These are phyloP conservation scores for Monosporozyma siamensis DNA, from an alignment of 805 yeast species.

Conservation along the genomic window DNA sequence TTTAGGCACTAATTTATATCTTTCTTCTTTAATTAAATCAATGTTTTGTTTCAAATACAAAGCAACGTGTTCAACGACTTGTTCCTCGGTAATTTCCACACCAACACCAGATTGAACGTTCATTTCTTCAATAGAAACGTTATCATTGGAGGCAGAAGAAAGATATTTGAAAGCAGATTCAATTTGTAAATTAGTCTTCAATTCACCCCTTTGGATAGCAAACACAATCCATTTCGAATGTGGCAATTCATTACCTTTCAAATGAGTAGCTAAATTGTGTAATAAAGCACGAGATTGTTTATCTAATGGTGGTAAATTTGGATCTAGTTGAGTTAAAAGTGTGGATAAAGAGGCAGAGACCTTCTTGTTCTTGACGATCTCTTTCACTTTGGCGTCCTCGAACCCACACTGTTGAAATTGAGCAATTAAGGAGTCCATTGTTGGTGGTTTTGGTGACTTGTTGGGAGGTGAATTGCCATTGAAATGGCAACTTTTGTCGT, in stretches of 20 bases:
- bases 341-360: constrained; percentile 61
- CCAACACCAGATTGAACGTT: constrained; percentile 77
- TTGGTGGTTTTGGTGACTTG: constrained; percentile 9
- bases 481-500: background rate
- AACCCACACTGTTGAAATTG: constrained; percentile 45
- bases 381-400: constrained; percentile 64
- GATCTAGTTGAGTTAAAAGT: constrained; percentile 39
- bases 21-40: constrained; percentile 52
- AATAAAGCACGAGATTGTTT: constrained; percentile 55
- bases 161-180: constrained; percentile 73
- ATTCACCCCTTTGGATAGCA: constrained; percentile 54
- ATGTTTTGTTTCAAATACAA: constrained; percentile 52
- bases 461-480: background rate
- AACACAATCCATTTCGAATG: constrained; percentile 44
- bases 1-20: constrained; percentile 73
- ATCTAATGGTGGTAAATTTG: constrained; percentile 30
- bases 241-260: constrained; percentile 43
- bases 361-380: constrained; percentile 77
- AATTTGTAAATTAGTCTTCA: constrained; percentile 65
- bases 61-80: constrained; percentile 49
- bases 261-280: constrained; percentile 67
- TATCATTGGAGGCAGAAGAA: constrained; percentile 36
- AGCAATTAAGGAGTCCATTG: constrained; percentile 31
- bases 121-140: constrained; percentile 45
- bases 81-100: constrained; percentile 53